phyloP scores from a whole-genome alignment of 228 moss, liverwort and hornwort species.

The Sphagnum magellanicum region DNA sequence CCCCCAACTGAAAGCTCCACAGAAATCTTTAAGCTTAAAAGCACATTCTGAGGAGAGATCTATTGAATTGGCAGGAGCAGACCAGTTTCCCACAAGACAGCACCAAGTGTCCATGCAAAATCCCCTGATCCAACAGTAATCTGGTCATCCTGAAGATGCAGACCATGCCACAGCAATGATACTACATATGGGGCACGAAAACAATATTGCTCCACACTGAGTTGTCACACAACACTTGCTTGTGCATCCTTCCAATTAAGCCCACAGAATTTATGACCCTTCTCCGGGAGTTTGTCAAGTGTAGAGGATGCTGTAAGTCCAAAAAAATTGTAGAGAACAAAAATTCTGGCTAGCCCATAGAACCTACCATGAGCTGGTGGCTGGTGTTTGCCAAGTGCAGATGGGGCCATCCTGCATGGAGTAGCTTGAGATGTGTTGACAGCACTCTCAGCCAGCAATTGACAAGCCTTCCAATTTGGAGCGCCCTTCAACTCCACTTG shows the following conservation, averaged over 20 bases:
- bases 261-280: conserved; percentile 80
- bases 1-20: conserved; percentile 24
- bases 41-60: conserved; percentile 21
- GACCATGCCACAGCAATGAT: conserved; percentile 73
- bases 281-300: conserved; percentile 63
- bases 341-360: conserved; percentile 91
- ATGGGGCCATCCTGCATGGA: conserved; percentile 45
- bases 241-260: conserved; percentile 77
- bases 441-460: conserved; percentile 66
- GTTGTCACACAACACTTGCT: conserved; percentile 67
- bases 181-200: conserved; percentile 90
- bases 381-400: conserved; percentile 87
- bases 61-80: conserved; percentile 55
- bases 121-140: conserved; percentile 81
- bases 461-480: conserved; percentile 80
- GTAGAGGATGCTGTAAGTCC: conserved; percentile 68
- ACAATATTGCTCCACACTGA: conserved; percentile 94
- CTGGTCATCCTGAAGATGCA: conserved; percentile 83
- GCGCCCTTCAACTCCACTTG: conserved; percentile 78
- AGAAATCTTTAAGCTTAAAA: conserved; percentile 23
- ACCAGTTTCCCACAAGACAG: conserved; percentile 92
- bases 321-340: conserved; percentile 97
- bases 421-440: conserved; percentile 43
- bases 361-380: conserved; percentile 76
- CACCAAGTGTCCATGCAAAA: conserved; percentile 97